Percentiles rank a stretch among this genome's conserved stretches.
These are phyloP conservation scores for Cicer arietinum DNA, from an alignment of 306 rosid species.

Conservation along the genomic window DNA sequence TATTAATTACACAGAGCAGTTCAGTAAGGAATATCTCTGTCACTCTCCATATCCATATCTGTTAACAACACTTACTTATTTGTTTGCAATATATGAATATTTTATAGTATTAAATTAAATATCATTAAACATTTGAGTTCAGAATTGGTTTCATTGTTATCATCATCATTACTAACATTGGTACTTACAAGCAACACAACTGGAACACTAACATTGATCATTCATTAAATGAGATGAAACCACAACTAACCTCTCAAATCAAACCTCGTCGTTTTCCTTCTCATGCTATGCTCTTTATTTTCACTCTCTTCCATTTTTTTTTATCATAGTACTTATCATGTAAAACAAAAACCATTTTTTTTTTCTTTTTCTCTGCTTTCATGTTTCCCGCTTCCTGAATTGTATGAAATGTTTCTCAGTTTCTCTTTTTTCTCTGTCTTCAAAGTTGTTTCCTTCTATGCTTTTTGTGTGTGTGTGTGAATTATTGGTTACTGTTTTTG, in stretches of 20 bases:
- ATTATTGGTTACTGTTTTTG: slow-evolving; percentile 25
- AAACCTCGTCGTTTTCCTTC: slow-evolving; percentile 71
- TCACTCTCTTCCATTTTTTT: slow-evolving; percentile 55
- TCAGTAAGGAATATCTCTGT: slow-evolving; percentile 10
- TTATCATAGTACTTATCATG: not conserved
- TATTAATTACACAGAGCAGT: slow-evolving; percentile 10
- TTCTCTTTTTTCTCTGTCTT: slow-evolving; percentile 31
- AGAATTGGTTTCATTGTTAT: slow-evolving; percentile 41
- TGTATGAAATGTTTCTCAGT: slow-evolving; percentile 46
- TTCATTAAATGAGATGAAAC: slow-evolving; percentile 40
- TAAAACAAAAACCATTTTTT: slow-evolving; percentile 34
- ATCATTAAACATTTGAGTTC: slow-evolving; percentile 30
- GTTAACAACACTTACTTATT: slow-evolving; percentile 36
- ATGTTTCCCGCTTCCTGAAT: slow-evolving; percentile 69
- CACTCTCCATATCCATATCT: slow-evolving; percentile 15
- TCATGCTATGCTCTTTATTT: slow-evolving; percentile 48
- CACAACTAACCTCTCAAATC: slow-evolving; percentile 44
- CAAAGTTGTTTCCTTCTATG: not conserved
- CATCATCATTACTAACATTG: slow-evolving; percentile 39
- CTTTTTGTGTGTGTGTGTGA: not conserved
- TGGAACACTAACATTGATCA: slow-evolving; percentile 48
- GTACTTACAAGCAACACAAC: slow-evolving; percentile 42
- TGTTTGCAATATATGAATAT: slow-evolving; percentile 24
- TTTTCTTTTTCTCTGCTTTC: slow-evolving; percentile 37
- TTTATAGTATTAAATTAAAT: not conserved